phyloP scores from a whole-genome alignment of 305 asterid genomes.

The Fraxinus sp. region DNA sequence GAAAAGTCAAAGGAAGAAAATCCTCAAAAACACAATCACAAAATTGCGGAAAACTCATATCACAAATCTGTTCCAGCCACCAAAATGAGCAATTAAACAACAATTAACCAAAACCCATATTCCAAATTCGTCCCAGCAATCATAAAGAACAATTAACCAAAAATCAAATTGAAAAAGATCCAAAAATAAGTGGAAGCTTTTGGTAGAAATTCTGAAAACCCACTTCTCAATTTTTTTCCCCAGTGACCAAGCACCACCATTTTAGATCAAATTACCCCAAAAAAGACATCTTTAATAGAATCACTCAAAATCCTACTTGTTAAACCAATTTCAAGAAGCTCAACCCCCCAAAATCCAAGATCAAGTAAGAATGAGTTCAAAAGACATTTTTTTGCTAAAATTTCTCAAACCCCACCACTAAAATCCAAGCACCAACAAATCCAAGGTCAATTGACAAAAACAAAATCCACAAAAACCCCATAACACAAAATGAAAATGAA shows the following conservation, averaged over 20 bases:
- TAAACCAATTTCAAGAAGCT: constrained; percentile 2
- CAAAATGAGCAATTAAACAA: background rate
- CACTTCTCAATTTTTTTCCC: background rate
- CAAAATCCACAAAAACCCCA: background rate
- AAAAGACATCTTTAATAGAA: background rate
- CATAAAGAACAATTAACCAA: background rate
- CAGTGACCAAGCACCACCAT: constrained; percentile 12
- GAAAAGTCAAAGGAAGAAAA: background rate
- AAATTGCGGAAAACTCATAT: constrained; percentile 14
- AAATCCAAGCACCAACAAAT: background rate
- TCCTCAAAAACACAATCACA: constrained; percentile 19
- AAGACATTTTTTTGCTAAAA: constrained; percentile 12
- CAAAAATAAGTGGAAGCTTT: background rate
- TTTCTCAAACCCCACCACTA: constrained; percentile 10
- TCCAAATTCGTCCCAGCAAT: background rate
- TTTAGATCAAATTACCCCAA: constrained; percentile 20
- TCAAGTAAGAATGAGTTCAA: background rate
- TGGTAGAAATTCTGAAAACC: background rate
- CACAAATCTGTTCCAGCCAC: background rate
- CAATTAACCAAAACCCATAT: background rate
- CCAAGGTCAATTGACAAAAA: background rate
- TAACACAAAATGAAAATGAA: background rate
- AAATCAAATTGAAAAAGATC: background rate
- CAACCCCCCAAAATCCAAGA: constrained; percentile 24
- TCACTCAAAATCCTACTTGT: constrained; percentile 21